These are phyloP conservation scores for Orbilia ellipsospora DNA, from an alignment of 2,329 filamentous ascomycete genomes.

Conservation along the genomic window DNA sequence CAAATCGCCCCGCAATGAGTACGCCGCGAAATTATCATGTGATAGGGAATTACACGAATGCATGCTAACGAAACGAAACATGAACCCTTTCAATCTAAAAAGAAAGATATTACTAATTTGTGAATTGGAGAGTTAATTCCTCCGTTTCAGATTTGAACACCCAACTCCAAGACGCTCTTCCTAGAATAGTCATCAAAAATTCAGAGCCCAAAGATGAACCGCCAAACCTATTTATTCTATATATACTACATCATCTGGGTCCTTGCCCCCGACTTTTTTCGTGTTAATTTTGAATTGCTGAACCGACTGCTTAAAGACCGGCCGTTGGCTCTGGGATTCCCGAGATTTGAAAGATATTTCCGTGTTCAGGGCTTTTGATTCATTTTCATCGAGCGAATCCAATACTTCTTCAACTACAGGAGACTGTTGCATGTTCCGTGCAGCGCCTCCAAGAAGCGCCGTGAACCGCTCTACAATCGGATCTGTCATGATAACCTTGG, in stretches of 20 bases:
- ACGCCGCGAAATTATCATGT: neutral
- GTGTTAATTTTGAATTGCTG: slow-evolving; percentile 32
- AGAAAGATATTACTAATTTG: too few relatives aligned
- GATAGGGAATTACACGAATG: too few relatives aligned
- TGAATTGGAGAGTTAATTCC: too few relatives aligned
- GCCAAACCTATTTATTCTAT: slow-evolving; percentile 10
- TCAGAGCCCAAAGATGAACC: neutral
- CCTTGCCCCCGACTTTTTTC: slow-evolving; percentile 1
- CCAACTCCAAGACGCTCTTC: too few relatives aligned
- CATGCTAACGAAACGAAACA: too few relatives aligned
- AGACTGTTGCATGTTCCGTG: neutral
- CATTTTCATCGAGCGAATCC: neutral
- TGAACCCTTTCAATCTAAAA: too few relatives aligned
- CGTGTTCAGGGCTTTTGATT: neutral
- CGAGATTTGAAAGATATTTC: neutral
- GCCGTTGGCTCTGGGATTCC: slow-evolving; percentile 3
- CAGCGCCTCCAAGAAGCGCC: slow-evolving; percentile 7
- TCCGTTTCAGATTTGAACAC: too few relatives aligned
- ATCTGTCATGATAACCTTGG: slow-evolving; percentile 43
- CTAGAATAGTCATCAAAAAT: too few relatives aligned
- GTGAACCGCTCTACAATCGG: slow-evolving; percentile 42
- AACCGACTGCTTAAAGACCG: slow-evolving; percentile 41
- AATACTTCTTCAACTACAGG: neutral
- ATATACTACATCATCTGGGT: slow-evolving; percentile 12
- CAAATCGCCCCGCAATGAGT: neutral